Percentiles rank a stretch among this genome's conserved stretches.
Evolutionary conservation across 257 asterid species (phyloP).

Genomic region (Scutellaria minor): DNA sequence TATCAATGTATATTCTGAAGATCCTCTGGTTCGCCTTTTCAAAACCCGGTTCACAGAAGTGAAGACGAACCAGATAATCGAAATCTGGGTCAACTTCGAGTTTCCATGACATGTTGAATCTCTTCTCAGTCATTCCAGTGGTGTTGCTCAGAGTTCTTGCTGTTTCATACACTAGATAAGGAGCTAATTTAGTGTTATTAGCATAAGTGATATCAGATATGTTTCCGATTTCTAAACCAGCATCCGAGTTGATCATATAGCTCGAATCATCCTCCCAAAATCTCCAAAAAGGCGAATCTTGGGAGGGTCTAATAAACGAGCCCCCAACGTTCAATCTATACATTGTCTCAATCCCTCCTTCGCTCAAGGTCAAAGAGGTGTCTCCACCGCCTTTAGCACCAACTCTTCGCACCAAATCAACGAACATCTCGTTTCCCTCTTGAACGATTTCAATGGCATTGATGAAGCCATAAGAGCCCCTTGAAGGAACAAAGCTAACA

Average conservation of each 20-base stretch:
- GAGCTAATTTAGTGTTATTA: conserved; percentile 59
- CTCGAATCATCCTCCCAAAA: conserved; percentile 68
- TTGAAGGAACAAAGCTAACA: conserved; percentile 53
- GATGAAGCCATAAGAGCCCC: conserved; percentile 72
- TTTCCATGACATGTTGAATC: conserved; percentile 89
- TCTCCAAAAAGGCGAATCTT: conserved; percentile 59
- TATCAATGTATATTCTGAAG: conserved; percentile 65
- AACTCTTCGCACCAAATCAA: conserved; percentile 54
- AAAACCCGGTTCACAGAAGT: conserved; percentile 65
- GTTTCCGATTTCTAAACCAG: conserved; percentile 61
- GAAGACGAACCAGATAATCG: conserved; percentile 74
- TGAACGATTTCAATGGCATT: conserved; percentile 69
- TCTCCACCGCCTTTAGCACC: conserved; percentile 49
- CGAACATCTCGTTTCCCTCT: conserved; percentile 47
- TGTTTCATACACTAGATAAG: conserved; percentile 69
- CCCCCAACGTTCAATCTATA: conserved; percentile 81
- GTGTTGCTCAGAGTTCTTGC: conserved; percentile 68
- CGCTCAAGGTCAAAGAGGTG: conserved; percentile 46
- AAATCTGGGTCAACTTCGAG: conserved; percentile 71
- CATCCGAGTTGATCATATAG: conserved; percentile 71
- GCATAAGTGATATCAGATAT: conserved; percentile 58
- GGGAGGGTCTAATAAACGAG: conserved; percentile 47
- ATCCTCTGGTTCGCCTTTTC: conserved; percentile 59
- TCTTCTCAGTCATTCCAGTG: conserved; percentile 59
- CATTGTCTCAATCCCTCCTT: conserved; percentile 70